phyloP scores from a whole-genome alignment of 176 grass and related monocot species.

The Poa pratensis region DNA sequence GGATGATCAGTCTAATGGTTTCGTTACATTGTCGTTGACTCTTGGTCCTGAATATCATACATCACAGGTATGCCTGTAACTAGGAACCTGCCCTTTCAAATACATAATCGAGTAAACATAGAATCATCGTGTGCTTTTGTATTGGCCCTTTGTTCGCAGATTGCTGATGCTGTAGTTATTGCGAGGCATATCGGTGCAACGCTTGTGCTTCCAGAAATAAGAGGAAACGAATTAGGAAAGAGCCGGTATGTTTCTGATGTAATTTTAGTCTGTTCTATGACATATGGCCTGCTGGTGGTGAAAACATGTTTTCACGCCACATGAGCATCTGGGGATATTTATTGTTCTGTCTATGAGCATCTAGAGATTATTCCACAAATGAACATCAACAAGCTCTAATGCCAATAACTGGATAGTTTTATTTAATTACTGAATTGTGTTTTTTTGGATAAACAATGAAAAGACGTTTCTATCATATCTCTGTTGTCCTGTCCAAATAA shows the following conservation, averaged over 20 bases:
- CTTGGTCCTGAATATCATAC: constrained; percentile 76
- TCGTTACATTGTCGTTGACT: constrained; percentile 82
- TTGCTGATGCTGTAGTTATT: constrained; percentile 88
- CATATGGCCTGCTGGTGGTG: constrained; percentile 4
- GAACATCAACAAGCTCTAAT: neutral
- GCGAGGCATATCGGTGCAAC: constrained; percentile 81
- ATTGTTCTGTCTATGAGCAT: neutral
- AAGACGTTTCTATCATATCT: neutral
- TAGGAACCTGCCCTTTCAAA: neutral
- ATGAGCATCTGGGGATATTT: constrained; percentile 24
- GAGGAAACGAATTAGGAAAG: constrained; percentile 83
- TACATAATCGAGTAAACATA: neutral
- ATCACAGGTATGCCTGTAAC: constrained; percentile 58
- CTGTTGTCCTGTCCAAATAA: neutral
- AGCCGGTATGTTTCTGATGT: constrained; percentile 55
- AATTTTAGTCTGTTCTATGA: constrained; percentile 17
- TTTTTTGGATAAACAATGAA: neutral
- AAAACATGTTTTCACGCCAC: constrained; percentile 14
- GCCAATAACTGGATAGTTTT: neutral
- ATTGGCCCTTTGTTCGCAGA: constrained; percentile 48
- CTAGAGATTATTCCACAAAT: neutral
- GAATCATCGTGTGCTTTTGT: neutral
- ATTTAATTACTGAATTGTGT: neutral
- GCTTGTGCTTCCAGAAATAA: constrained; percentile 87
- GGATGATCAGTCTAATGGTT: constrained; percentile 52